A percentile compares a stretch with the other conserved stretches of the same genome.
Conservation (phyloP, 345 rosid species). For the Citrus hindsii region DNA sequence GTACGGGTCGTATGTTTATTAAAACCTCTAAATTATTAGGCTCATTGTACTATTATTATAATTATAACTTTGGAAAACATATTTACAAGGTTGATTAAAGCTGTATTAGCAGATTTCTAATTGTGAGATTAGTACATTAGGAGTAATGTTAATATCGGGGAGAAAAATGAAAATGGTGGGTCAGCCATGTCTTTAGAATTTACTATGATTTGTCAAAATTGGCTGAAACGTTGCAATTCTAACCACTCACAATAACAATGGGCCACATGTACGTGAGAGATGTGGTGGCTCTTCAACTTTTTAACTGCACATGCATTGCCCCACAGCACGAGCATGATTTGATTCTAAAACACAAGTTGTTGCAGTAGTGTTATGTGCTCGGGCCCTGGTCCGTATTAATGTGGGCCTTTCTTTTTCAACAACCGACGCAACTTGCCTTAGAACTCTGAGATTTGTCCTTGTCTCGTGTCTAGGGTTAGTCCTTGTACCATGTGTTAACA, state of each 20-base stretch:
- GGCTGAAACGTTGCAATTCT: not conserved
- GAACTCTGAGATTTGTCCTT: not conserved
- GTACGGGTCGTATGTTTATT: no score
- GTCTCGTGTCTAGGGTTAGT: conserved; percentile 2
- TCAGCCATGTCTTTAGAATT: not conserved
- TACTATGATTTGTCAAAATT: not conserved
- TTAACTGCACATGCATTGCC: conserved; percentile 13
- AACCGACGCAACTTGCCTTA: not conserved
- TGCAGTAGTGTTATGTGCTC: not conserved
- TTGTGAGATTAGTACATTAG: no score
- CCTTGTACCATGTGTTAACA: no score
- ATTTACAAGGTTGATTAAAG: no score
- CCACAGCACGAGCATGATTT: not conserved
- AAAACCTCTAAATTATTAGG: no score
- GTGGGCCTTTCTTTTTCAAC: not conserved
- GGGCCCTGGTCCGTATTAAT: not conserved
- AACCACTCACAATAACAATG: conserved; percentile 8
- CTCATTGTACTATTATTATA: no score
- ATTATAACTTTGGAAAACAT: no score
- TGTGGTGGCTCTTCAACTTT: conserved; percentile 4
- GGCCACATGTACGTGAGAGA: conserved; percentile 25
- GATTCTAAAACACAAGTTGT: conserved; percentile 8
- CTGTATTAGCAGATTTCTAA: no score
- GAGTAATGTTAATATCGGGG: no score
- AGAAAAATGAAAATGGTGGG: not conserved